Evolutionary conservation across 306 rosid species (phyloP), one percentile per base, ranked within the genome.

Genomic region (Comarum palustre): DNA sequence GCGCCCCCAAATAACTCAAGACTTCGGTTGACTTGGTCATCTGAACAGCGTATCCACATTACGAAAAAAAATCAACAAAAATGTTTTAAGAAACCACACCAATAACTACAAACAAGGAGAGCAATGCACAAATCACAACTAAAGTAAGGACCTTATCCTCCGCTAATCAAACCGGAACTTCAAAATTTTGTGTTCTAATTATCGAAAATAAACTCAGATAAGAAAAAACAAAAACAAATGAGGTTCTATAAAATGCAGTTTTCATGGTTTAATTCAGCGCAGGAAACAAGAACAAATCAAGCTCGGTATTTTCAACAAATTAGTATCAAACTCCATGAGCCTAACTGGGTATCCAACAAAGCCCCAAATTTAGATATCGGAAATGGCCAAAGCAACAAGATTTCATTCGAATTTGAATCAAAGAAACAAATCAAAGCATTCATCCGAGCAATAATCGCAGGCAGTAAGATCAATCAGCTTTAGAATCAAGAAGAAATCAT

Each of bases 1-100:
- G 77, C 71, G 68, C 85, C 79, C 84, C 77, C 85, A 46, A 81
- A 68, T 65, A 80, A 24, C 55, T 82, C 85, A 4, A 45, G 20
- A 52, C 6, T 51, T 78, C 63, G 45, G 27, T 69, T 75, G 55
- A 73, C 90, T 72, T 74, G 86, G 36, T 78, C 82, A 50, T 82
- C 96, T 87, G 89, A 13, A 66, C 4, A 15, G 41, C 2, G 4
- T 0, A 32, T 5, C 39, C 48, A 42, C 19, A 58, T 36, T 17
- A 32, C 7, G 4, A 73, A 73, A 68, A 32, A 11, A 15, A 72
- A 32, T 20, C 19, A 9, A 17, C 59, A 46, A 27, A 12, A 64
- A 66, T 9, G 39, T 17, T 14, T 14, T 12, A 20, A 62, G 27
- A 66, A 7, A 32, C 54, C 43, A 71, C 2, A 6, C 8, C 2